Conservation (phyloP, 169 alveolate species). For the Plasmodium yoelii region DNA sequence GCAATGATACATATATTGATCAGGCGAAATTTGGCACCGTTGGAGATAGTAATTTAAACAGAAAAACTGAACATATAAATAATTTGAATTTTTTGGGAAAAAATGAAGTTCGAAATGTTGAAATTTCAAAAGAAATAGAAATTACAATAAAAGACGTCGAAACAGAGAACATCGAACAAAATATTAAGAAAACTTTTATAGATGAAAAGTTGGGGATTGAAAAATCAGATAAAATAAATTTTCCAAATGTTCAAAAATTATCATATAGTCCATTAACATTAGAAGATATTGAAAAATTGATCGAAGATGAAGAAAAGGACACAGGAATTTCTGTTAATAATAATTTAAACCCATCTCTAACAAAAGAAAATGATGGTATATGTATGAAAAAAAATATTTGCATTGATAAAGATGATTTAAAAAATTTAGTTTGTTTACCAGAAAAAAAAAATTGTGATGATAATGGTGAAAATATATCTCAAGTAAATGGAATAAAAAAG, state of each 20-base stretch:
- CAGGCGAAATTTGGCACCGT: conserved; percentile 3
- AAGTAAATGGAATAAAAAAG: too few relatives aligned
- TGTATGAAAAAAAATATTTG: too few relatives aligned
- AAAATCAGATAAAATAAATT: not conserved
- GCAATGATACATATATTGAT: not conserved
- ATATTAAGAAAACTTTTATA: too few relatives aligned
- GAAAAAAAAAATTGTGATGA: too few relatives aligned
- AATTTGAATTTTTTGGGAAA: not conserved
- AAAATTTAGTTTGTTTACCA: too few relatives aligned
- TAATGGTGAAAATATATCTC: too few relatives aligned
- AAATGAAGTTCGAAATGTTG: not conserved
- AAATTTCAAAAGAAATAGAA: not conserved
- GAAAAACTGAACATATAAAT: not conserved
- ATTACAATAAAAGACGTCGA: not conserved
- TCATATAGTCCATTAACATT: conserved; percentile 9
- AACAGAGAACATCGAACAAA: not conserved
- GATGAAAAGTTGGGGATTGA: not conserved
- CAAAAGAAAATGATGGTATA: too few relatives aligned
- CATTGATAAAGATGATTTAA: too few relatives aligned
- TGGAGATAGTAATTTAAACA: not conserved
- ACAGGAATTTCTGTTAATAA: too few relatives aligned
- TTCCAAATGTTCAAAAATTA: not conserved
- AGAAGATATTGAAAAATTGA: conserved; percentile 8
- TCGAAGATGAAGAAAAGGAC: conserved; percentile 3
- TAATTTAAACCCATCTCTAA: too few relatives aligned